Percentiles rank a stretch among this genome's conserved stretches.
Conservation (phyloP, 164 flowering plant genomes). For the Macadamia integrifolia region DNA sequence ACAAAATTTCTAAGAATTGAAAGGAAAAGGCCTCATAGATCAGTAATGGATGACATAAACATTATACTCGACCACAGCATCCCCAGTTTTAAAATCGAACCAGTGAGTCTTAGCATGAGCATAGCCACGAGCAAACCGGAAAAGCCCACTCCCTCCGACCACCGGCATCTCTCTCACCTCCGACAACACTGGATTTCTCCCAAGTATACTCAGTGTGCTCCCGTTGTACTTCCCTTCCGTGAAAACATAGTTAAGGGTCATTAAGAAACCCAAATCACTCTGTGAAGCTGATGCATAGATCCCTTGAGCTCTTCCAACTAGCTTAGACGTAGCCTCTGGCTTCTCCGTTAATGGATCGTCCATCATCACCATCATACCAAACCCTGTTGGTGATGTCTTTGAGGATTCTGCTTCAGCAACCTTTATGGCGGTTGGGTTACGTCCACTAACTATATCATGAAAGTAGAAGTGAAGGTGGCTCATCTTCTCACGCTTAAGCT, state of each 20-base stretch:
- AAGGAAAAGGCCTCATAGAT: no score
- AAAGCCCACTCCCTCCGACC: slow-evolving; percentile 50
- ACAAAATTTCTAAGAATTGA: no score
- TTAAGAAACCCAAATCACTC: slow-evolving; percentile 25
- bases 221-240: slow-evolving; percentile 46
- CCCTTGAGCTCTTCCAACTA: slow-evolving; percentile 53
- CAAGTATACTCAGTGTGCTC: slow-evolving; percentile 41
- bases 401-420: slow-evolving; percentile 16
- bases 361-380: slow-evolving; percentile 38
- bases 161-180: slow-evolving; percentile 50
- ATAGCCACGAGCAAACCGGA: slow-evolving; percentile 12
- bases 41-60: not conserved
- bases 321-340: slow-evolving; percentile 32
- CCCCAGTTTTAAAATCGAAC: not conserved
- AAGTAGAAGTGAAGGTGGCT: not conserved
- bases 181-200: slow-evolving; percentile 34
- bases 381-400: slow-evolving; percentile 18
- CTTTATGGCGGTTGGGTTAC: slow-evolving; percentile 22
- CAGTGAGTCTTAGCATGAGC: not conserved
- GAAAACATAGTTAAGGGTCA: slow-evolving; percentile 55
- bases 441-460: not conserved
- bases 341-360: slow-evolving; percentile 43
- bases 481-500: not conserved
- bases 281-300: slow-evolving; percentile 34
- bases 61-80: not conserved